phyloP scores from a whole-genome alignment of 2,329 filamentous ascomycete genomes.

The Fusarium irregulare region DNA sequence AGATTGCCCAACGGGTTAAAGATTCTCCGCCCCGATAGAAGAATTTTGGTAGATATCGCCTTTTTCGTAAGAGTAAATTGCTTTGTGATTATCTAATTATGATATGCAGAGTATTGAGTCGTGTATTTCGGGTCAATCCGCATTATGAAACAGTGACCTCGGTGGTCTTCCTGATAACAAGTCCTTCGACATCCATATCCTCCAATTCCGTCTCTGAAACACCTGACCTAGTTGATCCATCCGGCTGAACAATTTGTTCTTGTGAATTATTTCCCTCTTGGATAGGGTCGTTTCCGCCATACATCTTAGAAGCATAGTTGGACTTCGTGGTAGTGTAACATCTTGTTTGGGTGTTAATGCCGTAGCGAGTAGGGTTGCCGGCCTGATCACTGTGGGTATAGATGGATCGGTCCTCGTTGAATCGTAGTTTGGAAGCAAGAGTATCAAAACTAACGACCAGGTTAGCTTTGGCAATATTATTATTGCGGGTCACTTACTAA shows the following conservation, averaged over 20 bases:
- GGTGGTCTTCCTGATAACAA: constrained; percentile 38
- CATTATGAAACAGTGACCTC: constrained; percentile 30
- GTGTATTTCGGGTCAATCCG: rapidly evolving
- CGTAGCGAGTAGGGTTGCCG: not conserved
- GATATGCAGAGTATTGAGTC: not conserved
- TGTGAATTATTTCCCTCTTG: constrained; percentile 21
- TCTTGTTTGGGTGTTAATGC: constrained; percentile 21
- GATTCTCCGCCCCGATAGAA: not conserved
- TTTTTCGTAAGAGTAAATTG: not conserved
- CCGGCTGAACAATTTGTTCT: constrained; percentile 17
- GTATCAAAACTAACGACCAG: constrained; percentile 45
- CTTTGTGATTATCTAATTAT: constrained; percentile 7
- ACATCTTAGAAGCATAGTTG: constrained; percentile 14
- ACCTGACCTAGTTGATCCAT: constrained; percentile 27
- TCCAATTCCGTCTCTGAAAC: constrained; percentile 14
- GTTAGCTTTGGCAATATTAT: too few relatives aligned
- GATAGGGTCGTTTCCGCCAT: not conserved
- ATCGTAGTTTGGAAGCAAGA: constrained; percentile 48
- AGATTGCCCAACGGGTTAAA: not conserved
- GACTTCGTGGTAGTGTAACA: constrained; percentile 17
- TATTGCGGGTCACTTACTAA: too few relatives aligned
- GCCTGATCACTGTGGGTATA: constrained; percentile 19
- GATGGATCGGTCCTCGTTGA: constrained; percentile 29
- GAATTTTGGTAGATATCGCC: rapidly evolving
- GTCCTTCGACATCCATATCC: constrained; percentile 25